Base-by-base conservation (phyloP, 2,329 filamentous ascomycete species). In the Alternaria incomplexa region DNA sequence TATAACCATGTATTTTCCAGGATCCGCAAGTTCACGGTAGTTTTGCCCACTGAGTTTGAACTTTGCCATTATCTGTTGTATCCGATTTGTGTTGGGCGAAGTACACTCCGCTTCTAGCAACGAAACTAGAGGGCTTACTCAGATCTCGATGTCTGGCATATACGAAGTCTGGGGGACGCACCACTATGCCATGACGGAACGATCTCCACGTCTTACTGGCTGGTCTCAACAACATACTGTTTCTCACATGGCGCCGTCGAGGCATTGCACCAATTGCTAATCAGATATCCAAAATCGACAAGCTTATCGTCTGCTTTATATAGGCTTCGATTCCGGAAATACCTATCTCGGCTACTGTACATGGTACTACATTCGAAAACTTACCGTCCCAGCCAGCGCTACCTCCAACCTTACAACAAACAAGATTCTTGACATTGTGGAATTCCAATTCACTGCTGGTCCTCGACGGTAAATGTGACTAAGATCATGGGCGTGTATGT, bases 321-420 rank as follows among this genome's bases (percentile, higher is more conserved):
- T 43, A 50, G 28, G 6, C 22, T 20, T 13, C 36, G n/a, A 28
- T n/a, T 32, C 53, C 54, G 5, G 9, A 13, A 47, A 48, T n/a
- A 13, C 40, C 25, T 28, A 22, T 23, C 25, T 44, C 22, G 43
- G 26, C 43, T 45, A 56, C 26, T 60, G 28, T 60, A 55, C 51
- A 60, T 56, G 57, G 43, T 56, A 32, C 48, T 32, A 56, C 12
- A 48, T 23, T 30, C 26, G 44, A 51, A 11, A 64, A 25, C 5
- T n/a, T 32, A 36, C 11, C 23, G n/a, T 17, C 23, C 45, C 5
- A 52, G 13, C 28, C 36, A 55, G 36, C 48, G n/a, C 32, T 54
- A 43, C 52, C n/a, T 7, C 13, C 15, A 28, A 25, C 52, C 36
- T 10, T 23, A 28, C 5, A 11, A 23, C 11, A 15, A 32, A 20